These are phyloP conservation scores for Dipodascopsis uninucleata DNA, from an alignment of 805 yeast species.

Conservation along the genomic window DNA sequence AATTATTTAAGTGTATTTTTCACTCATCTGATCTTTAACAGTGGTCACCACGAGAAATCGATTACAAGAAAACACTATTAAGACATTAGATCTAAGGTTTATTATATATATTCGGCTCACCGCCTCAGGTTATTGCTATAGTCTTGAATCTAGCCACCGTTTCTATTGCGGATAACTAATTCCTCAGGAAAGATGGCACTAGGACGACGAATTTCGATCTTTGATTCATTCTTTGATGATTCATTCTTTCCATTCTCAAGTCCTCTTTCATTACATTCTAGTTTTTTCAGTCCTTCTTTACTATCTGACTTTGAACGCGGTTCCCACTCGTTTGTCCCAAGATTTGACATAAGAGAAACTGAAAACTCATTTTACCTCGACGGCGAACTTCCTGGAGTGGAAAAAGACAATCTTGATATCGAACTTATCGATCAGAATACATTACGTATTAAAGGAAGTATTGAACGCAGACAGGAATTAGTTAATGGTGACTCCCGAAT, in stretches of 20 bases:
- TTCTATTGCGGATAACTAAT: too few relatives aligned
- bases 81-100: too few relatives aligned
- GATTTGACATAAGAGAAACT: conserved; percentile 26
- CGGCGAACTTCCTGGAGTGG: conserved; percentile 29
- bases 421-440: conserved; percentile 26
- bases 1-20: too few relatives aligned
- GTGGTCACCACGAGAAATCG: too few relatives aligned
- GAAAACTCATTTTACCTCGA: conserved; percentile 21
- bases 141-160: too few relatives aligned
- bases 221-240: conserved; percentile 8
- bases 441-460: conserved; percentile 19
- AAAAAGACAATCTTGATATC: conserved; percentile 17
- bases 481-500: not conserved
- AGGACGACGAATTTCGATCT: too few relatives aligned
- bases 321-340: conserved; percentile 15
- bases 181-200: too few relatives aligned
- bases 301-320: not conserved
- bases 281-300: not conserved
- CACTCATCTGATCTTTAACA: too few relatives aligned
- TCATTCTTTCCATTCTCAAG: conserved; percentile 7
- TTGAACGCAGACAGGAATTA: conserved; percentile 21
- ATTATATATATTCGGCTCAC: too few relatives aligned
- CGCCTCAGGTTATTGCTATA: too few relatives aligned
- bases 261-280: not conserved
- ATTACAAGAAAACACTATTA: too few relatives aligned